Conservation (phyloP, 1,284 basidiomycete genomes). For the Moesziomyces sp. region DNA sequence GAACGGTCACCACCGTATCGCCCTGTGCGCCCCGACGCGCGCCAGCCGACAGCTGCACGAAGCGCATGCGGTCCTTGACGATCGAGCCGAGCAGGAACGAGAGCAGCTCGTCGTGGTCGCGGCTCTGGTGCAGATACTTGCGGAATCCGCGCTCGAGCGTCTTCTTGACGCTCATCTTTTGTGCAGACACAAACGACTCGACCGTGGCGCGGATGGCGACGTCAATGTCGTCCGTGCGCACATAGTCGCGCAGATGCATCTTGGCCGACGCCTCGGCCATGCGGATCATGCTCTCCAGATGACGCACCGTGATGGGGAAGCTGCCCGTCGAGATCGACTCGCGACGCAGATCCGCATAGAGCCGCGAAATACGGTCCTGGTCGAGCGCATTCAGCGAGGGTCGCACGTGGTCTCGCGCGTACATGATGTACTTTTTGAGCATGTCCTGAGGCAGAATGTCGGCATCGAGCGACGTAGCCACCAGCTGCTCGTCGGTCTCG, state of each 20-base stretch:
- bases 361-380: conserved; percentile 91
- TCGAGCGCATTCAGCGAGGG: conserved; percentile 95
- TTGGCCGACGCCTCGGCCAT: conserved; percentile 99
- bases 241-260: conserved; percentile 97
- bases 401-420: conserved; percentile 88
- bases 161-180: conserved; percentile 98
- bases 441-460: conserved; percentile 97
- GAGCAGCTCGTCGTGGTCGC: conserved; percentile 92
- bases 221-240: conserved; percentile 95
- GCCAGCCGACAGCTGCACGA: conserved; percentile 69
- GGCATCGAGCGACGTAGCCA: conserved; percentile 84
- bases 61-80: conserved; percentile 91
- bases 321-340: conserved; percentile 97
- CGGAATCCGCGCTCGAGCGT: conserved; percentile 90
- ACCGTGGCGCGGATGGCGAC: conserved; percentile 95
- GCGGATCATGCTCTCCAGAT: conserved; percentile 98
- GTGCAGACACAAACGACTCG: conserved; percentile 92
- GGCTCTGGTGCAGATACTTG: conserved; percentile 93
- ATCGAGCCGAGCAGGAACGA: conserved; percentile 93
- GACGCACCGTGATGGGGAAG: conserved; percentile 97
- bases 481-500: conserved; percentile 84
- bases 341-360: conserved; percentile 95
- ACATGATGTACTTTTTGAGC: conserved; percentile 99
- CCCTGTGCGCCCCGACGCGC: conserved; percentile 25
- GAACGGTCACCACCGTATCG: conserved; percentile 53